Base-by-base conservation (phyloP, 352 stramenopile species). In the Phytophthora colocasiae region DNA sequence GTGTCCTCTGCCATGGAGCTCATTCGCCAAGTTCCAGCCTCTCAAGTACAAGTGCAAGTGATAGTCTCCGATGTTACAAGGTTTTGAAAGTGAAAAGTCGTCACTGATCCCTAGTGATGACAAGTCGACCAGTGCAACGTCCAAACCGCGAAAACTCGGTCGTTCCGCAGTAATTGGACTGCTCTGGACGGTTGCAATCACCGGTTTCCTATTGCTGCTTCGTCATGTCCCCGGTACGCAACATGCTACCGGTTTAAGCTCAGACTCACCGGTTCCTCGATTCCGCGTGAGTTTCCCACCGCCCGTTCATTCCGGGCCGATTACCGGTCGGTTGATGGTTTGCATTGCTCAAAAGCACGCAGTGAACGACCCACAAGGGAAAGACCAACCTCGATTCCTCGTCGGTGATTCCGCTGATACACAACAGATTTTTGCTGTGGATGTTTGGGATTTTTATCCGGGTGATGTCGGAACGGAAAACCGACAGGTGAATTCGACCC, bases 371-470 rank as follows among this genome's bases (percentile, higher is more conserved):
- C 66, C 77, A 17, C 62, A 81, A 44, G 76, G 71, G 11, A 56
- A 85, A 14, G 78, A 90, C 61, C 77, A 88, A 49, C 81, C 81
- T 53, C 77, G 81, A 9, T 75, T 87, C n/a, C 58, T 90, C 3
- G 59, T 88, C 19, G 59, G 46, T 39, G 81, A 88, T 52, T 84
- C 69, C 8, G 63, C 55, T 2, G 64, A 84, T 39, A 85, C 77
- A 1, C 81, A 88, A 54, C 81, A 90, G 58, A 66, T 82, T 54
- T 90, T 90, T 29, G 81, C 78, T 0, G 78, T 86, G 36, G 81
- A 90, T 53, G 81, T 90, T 6, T 88, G 73, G 62, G 72, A 76
- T 17, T 87, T 90, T 15, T 53, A 60, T 17, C 48, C 78, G 0
- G 55, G 60, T 7, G 52, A 58, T 11, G 38, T 39, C 6, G 64